phyloP scores from a whole-genome alignment of 2,329 filamentous ascomycete genomes.

The Ascochyta fabae region DNA sequence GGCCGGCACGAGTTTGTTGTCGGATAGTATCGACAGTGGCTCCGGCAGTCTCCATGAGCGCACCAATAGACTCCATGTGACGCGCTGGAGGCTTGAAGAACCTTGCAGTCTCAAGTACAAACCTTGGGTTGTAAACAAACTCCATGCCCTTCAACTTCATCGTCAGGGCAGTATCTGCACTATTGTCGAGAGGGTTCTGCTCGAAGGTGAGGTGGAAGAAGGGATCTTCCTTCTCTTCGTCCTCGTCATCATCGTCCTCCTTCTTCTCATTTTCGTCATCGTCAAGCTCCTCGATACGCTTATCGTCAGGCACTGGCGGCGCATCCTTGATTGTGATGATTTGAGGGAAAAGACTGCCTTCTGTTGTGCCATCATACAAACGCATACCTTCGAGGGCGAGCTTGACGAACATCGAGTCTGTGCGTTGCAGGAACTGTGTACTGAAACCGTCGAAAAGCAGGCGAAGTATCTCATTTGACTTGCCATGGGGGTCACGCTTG shows the following conservation, averaged over 20 bases:
- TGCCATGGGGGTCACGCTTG: conserved; percentile 81
- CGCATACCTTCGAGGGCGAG: conserved; percentile 90
- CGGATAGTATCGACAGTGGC: conserved; percentile 94
- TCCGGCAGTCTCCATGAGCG: conserved; percentile 92
- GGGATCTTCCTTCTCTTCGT: conserved; percentile 66
- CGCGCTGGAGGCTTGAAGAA: conserved; percentile 97
- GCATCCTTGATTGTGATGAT: conserved; percentile 96
- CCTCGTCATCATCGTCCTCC: conserved; percentile 54
- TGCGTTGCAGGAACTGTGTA: conserved; percentile 85
- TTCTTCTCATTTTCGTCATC: conserved; percentile 54
- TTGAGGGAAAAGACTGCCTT: conserved; percentile 88
- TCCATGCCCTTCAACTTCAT: conserved; percentile 95
- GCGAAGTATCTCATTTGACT: conserved; percentile 80
- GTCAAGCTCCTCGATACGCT: conserved; percentile 57
- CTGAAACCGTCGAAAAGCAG: conserved; percentile 94
- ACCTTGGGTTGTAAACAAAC: conserved; percentile 95
- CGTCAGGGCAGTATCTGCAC: conserved; percentile 87
- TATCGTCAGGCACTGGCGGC: conserved; percentile 61
- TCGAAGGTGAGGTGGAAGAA: conserved; percentile 95
- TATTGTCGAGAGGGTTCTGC: conserved; percentile 90
- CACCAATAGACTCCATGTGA: conserved; percentile 98
- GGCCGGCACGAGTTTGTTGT: conserved; percentile 91
- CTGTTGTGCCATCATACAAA: conserved; percentile 94
- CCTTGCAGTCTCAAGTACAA: conserved; percentile 86
- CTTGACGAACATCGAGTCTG: conserved; percentile 88